Base-by-base conservation (phyloP, 2,329 filamentous ascomycete genomes). In the Aureobasidium sp. region DNA sequence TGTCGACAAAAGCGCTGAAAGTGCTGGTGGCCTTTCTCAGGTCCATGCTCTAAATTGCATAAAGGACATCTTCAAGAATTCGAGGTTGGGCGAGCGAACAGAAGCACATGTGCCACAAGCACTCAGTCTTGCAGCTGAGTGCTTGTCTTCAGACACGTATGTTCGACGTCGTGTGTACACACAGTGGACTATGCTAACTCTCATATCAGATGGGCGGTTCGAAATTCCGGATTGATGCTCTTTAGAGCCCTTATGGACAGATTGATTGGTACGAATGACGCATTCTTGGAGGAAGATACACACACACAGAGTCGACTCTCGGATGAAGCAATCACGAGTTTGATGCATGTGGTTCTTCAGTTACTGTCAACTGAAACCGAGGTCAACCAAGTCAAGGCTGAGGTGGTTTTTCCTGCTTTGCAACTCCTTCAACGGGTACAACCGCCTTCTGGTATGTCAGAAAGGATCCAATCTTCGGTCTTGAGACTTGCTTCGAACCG, bases 41-140 rank as follows among this genome's bases (percentile, higher is more conserved):
- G 94, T 99, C 0, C 94, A 99, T 73, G 91, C 94, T 0, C 83
- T 96, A 71, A 99, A 99, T 72, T 96, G 90, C 64, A 78, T 99
- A 62, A 94, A 94, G 71, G 91, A 96, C 66, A 87, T 96, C 2
- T 94, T 97, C 74, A 93, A 90, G 62, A 91, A 87, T 67, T 90
- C 91, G 0, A 84, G 85, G 55, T 80, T 97, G 15, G 82, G 89
- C 31, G 84, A 85, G 61, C 82, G 83, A 59, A 89, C 90, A 0
- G 90, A 96, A 68, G 78, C 79, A 0, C 88, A 91, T 67, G 80
- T 97, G 8, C 86, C 89, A 9, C 79, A 84, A 34, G 87, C 87
- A 37, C 79, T 99, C 4, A 83, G 87, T 64, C 80, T 97, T n/a
- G 91, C 92, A 1, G 89, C 90, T 12, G 83, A 83, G 63, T 90